These are phyloP conservation scores for Neostapfia colusana DNA, from an alignment of 176 grass and related monocot genomes.

Conservation along the genomic window DNA sequence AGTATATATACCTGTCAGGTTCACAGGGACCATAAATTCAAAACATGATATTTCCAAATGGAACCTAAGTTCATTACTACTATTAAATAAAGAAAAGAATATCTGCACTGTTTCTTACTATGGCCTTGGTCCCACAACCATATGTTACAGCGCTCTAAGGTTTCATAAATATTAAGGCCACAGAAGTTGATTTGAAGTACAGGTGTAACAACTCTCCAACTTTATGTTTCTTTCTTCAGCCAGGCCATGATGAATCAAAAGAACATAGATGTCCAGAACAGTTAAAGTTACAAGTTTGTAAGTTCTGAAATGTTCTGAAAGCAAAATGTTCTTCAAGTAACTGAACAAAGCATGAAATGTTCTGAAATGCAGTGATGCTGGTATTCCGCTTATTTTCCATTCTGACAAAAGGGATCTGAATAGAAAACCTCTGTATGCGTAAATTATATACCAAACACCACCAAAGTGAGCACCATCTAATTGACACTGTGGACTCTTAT, in stretches of 20 bases:
- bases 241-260: not conserved
- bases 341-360: not conserved
- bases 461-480: not conserved
- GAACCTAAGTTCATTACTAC: not conserved
- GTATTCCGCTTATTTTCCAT: not conserved
- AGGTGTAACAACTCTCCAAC: not conserved
- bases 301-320: not conserved
- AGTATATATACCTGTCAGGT: not conserved
- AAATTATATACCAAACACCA: constrained; percentile 1
- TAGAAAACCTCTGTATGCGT: not conserved
- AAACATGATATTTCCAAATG: not conserved
- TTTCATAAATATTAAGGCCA: not conserved
- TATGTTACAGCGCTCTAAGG: not conserved
- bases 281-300: not conserved
- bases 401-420: not conserved
- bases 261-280: not conserved
- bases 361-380: constrained; percentile 4
- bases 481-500: not conserved
- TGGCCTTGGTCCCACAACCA: not conserved
- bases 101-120: not conserved
- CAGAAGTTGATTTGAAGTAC: not conserved
- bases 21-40: not conserved
- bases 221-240: not conserved
- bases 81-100: not conserved
- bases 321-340: not conserved